phyloP scores from a whole-genome alignment of 2,329 filamentous ascomycete genomes.

The Parafenestella ontariensis region DNA sequence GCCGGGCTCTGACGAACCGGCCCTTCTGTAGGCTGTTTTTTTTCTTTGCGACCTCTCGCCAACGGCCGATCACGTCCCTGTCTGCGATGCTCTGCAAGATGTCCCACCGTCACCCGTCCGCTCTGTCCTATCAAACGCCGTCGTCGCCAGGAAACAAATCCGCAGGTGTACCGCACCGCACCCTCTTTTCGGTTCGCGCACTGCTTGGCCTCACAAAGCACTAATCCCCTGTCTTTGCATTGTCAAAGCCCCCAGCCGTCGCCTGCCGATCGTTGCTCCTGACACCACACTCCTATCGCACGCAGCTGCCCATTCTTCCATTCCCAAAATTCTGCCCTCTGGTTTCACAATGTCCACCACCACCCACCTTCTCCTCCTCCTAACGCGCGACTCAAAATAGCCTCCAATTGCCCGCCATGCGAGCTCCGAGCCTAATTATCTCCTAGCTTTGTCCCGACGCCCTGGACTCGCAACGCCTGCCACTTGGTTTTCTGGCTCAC shows the following conservation, averaged over 20 bases:
- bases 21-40: conserved; percentile 12
- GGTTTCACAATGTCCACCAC: conserved; percentile 13
- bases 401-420: conserved; percentile 27
- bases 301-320: conserved; percentile 10
- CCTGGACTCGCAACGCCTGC: conserved; percentile 19
- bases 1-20: conserved; percentile 12
- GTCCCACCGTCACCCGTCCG: conserved; percentile 1
- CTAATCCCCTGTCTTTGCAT: conserved; percentile 9
- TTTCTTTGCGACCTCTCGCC: neutral
- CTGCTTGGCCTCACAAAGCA: conserved; percentile 6
- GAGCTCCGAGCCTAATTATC: conserved; percentile 21
- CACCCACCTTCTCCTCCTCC: conserved; percentile 9
- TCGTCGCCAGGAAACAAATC: neutral
- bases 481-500: conserved; percentile 12
- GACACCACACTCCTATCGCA: conserved; percentile 23
- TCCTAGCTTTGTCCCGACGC: conserved; percentile 22
- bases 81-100: neutral
- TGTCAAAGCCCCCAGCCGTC: conserved; percentile 15
- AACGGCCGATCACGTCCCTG: neutral
- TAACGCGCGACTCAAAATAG: neutral
- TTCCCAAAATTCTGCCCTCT: conserved; percentile 21
- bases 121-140: neutral
- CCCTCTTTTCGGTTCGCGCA: neutral
- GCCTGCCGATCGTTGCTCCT: conserved; percentile 33
- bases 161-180: neutral